A percentile compares a stretch with the other conserved stretches of the same genome.
Evolutionary conservation across 257 asterid species (phyloP).

Genomic region (Striga asiatica): DNA sequence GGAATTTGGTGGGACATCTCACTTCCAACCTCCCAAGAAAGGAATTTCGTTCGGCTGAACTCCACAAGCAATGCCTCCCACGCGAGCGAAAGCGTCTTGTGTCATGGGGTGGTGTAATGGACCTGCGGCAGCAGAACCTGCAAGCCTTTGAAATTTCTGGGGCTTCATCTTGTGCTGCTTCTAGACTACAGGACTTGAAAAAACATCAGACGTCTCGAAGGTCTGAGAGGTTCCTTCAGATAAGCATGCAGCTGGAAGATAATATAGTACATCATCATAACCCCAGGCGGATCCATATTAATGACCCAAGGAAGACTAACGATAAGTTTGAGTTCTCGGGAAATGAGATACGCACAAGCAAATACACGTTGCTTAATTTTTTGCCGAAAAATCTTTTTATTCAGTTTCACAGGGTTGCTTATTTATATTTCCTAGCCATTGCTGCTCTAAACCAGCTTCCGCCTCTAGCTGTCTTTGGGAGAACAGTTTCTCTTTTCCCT

Average conservation of each 20-base stretch:
- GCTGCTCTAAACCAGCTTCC: constrained; percentile 97
- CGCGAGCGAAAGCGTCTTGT: constrained; percentile 52
- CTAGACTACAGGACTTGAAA: constrained; percentile 31
- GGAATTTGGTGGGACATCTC: constrained; percentile 10
- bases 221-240: constrained; percentile 53
- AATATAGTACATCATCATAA: constrained; percentile 44
- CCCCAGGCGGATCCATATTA: constrained; percentile 74
- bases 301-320: constrained; percentile 74
- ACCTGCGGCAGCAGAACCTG: constrained; percentile 30
- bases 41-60: constrained; percentile 35
- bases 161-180: constrained; percentile 22
- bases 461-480: constrained; percentile 97
- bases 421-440: constrained; percentile 84
- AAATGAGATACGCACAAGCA: constrained; percentile 94
- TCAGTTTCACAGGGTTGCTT: constrained; percentile 94
- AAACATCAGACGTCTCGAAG: constrained; percentile 29
- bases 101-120: constrained; percentile 91
- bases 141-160: constrained; percentile 48
- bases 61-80: constrained; percentile 34
- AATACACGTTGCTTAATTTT: constrained; percentile 71
- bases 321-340: constrained; percentile 60
- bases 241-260: constrained; percentile 76
- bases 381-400: constrained; percentile 91
- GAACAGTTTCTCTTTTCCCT: constrained; percentile 92
- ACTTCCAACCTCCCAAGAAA: constrained; percentile 19